Conservation (phyloP, 495 filamentous ascomycete species). For the Penicillium verhagenii region DNA sequence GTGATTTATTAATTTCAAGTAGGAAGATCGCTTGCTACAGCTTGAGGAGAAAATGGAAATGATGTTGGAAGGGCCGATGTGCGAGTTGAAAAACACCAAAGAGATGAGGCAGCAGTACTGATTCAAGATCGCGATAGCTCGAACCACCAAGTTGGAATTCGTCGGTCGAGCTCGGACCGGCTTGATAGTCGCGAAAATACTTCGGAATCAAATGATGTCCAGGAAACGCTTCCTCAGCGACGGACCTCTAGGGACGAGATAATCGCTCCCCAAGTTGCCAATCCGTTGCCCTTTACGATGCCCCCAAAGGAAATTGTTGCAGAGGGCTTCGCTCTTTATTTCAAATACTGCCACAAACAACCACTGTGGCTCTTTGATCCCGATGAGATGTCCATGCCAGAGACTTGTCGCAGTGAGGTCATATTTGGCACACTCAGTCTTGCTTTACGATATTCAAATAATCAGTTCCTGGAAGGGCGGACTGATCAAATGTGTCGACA, state of each 20-base stretch:
- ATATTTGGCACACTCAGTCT: conserved; percentile 39
- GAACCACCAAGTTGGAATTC: conserved; percentile 14
- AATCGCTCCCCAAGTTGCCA: conserved; percentile 8
- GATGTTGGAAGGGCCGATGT: conserved; percentile 35
- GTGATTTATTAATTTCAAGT: conserved; percentile 8
- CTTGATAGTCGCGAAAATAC: conserved; percentile 8
- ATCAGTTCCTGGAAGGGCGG: conserved; percentile 12
- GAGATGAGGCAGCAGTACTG: conserved; percentile 3
- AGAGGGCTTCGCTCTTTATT: conserved; percentile 34
- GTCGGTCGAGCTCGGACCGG: conserved; percentile 3
- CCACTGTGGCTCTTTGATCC: conserved; percentile 45
- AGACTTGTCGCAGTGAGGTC: conserved; percentile 31
- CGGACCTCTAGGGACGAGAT: conserved; percentile 9
- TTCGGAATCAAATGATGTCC: conserved; percentile 1
- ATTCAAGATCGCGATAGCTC: conserved; percentile 12
- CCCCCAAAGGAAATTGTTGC: conserved; percentile 24
- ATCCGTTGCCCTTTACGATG: conserved; percentile 20
- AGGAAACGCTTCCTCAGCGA: not conserved
- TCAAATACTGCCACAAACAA: conserved; percentile 44
- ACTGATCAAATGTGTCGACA: conserved; percentile 30
- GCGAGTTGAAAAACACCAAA: not conserved
- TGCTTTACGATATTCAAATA: conserved; percentile 33
- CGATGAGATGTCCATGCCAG: conserved; percentile 29
- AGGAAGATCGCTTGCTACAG: conserved; percentile 42
- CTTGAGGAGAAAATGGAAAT: conserved; percentile 44